Conservation (phyloP, 805 yeast genomes). For the Lipomyces chichibuensis region DNA sequence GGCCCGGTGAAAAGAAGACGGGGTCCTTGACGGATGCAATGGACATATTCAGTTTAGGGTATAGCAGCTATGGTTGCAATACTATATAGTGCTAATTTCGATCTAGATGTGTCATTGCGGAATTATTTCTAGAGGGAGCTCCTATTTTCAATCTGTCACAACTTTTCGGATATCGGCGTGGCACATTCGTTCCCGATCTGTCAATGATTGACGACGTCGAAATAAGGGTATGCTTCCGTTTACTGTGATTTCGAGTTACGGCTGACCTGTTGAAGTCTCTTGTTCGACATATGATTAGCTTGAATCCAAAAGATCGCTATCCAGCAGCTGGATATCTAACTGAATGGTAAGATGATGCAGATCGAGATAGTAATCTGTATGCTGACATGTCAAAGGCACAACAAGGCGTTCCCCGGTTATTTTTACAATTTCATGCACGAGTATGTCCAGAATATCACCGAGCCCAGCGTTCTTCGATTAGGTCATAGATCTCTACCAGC, state of each 20-base stretch:
- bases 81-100: not conserved
- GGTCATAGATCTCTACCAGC: slow-evolving; percentile 34
- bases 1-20: slow-evolving; percentile 41
- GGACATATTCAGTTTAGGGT: slow-evolving; percentile 63
- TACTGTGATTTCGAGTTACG: not conserved
- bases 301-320: slow-evolving; percentile 64
- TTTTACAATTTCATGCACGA: slow-evolving; percentile 60
- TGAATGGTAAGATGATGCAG: slow-evolving; percentile 54
- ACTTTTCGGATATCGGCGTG: slow-evolving; percentile 75
- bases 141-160: slow-evolving; percentile 87
- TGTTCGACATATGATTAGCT: slow-evolving; percentile 62
- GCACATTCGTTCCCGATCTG: slow-evolving; percentile 67
- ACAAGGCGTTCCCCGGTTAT: slow-evolving; percentile 34
- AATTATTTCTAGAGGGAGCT: slow-evolving; percentile 81
- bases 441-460: slow-evolving; percentile 56
- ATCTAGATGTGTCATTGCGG: slow-evolving; percentile 76
- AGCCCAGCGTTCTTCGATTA: slow-evolving; percentile 28
- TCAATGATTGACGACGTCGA: slow-evolving; percentile 55
- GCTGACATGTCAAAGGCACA: slow-evolving; percentile 15
- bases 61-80: not conserved
- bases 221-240: slow-evolving; percentile 48
- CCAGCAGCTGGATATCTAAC: slow-evolving; percentile 58
- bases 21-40: slow-evolving; percentile 57
- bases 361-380: slow-evolving; percentile 52
- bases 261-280: slow-evolving; percentile 41